phyloP scores from a whole-genome alignment of 192 early-diverging fungal species.

The Mortierella hygrophila region DNA sequence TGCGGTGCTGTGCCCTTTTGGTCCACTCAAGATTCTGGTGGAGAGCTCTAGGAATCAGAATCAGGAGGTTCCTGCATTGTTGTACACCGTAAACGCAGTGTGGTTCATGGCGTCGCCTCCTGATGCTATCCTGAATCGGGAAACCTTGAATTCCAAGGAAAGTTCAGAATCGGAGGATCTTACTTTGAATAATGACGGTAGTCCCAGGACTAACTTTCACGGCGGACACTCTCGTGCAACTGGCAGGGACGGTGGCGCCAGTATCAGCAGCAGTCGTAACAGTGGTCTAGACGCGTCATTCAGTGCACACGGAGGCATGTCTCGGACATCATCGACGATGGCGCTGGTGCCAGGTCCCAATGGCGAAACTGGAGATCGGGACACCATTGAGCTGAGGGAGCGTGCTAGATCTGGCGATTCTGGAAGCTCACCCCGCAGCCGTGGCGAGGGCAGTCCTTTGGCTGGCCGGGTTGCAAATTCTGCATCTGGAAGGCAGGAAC shows the following conservation, averaged over 20 bases:
- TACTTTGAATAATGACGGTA: neutral
- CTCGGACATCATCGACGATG: slow-evolving; percentile 29
- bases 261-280: slow-evolving; percentile 30
- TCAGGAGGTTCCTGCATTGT: slow-evolving; percentile 82
- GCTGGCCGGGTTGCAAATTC: neutral
- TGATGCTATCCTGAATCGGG: slow-evolving; percentile 42
- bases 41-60: slow-evolving; percentile 80
- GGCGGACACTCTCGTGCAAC: slow-evolving; percentile 26
- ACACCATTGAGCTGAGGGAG: slow-evolving; percentile 34
- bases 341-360: slow-evolving; percentile 13
- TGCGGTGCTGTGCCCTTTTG: slow-evolving; percentile 92
- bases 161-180: neutral
- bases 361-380: neutral
- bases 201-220: neutral
- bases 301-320: neutral
- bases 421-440: neutral
- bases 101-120: slow-evolving; percentile 83
- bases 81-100: slow-evolving; percentile 79
- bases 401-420: neutral
- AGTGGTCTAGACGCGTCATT: slow-evolving; percentile 30
- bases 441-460: slow-evolving; percentile 16
- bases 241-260: slow-evolving; percentile 31
- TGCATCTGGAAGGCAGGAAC: neutral
- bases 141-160: slow-evolving; percentile 7
- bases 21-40: slow-evolving; percentile 83